Conservation (phyloP, 2,329 filamentous ascomycete species). For the Aspergillus quadrilineatus region DNA sequence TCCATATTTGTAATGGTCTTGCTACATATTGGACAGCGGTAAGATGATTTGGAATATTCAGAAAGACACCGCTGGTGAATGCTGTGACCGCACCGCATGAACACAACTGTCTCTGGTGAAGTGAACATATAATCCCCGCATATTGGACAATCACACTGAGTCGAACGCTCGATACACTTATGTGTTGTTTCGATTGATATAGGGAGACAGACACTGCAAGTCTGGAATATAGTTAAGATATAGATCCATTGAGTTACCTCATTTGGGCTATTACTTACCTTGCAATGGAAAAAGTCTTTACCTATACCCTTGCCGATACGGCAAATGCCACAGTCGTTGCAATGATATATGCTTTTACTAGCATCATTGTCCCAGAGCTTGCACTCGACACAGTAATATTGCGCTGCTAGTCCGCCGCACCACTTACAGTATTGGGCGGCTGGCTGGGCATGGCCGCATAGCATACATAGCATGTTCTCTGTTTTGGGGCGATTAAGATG, state of each 20-base stretch:
- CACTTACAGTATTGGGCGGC: constrained; percentile 74
- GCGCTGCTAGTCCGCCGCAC: constrained; percentile 75
- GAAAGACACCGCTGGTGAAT: constrained; percentile 90
- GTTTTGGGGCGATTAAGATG: constrained; percentile 77
- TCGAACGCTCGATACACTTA: constrained; percentile 90
- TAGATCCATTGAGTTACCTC: neutral
- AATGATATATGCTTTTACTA: constrained; percentile 92
- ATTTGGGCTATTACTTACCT: constrained; percentile 56
- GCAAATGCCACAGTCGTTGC: constrained; percentile 92
- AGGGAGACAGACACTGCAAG: constrained; percentile 89
- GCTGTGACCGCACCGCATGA: constrained; percentile 93
- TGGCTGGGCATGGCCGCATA: constrained; percentile 80
- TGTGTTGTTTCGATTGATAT: constrained; percentile 82
- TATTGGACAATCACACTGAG: constrained; percentile 94
- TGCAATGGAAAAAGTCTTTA: constrained; percentile 98
- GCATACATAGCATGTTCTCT: constrained; percentile 96
- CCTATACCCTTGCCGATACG: constrained; percentile 85
- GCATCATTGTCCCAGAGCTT: constrained; percentile 96
- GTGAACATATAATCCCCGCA: constrained; percentile 97
- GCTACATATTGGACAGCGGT: constrained; percentile 95
- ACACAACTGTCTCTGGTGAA: constrained; percentile 81
- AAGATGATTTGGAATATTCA: constrained; percentile 82
- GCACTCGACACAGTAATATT: constrained; percentile 91
- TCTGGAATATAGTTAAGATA: constrained; percentile 50
- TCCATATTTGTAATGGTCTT: constrained; percentile 99